A percentile compares a stretch with the other conserved stretches of the same genome.
phyloP scores from a whole-genome alignment of 257 asterid species.

The Forsythia suspensa region DNA sequence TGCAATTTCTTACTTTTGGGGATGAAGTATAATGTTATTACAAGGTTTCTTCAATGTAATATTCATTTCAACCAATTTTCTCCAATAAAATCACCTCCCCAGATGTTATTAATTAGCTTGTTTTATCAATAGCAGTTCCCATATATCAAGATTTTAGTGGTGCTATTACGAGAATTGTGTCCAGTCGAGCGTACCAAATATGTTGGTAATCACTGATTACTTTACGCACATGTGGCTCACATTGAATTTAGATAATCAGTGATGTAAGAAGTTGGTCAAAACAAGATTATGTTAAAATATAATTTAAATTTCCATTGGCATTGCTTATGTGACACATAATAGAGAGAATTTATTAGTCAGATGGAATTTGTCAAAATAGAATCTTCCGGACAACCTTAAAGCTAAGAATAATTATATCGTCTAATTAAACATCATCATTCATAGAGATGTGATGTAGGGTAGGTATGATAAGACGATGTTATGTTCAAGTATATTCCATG shows the following conservation, averaged over 20 bases:
- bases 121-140: no score
- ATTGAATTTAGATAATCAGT: neutral
- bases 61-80: neutral
- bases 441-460: neutral
- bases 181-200: neutral
- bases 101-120: neutral
- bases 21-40: neutral
- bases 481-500: no score
- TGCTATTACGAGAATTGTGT: no score
- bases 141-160: no score
- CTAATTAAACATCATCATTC: neutral
- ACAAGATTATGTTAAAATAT: no score
- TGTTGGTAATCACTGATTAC: neutral
- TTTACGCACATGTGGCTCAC: neutral
- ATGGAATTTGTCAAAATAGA: neutral
- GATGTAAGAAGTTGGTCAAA: no score
- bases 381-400: neutral
- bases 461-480: neutral
- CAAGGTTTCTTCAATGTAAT: neutral
- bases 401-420: neutral
- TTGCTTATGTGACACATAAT: neutral
- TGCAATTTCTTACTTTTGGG: neutral
- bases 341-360: neutral
- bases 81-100: neutral
- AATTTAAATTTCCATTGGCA: neutral